These are phyloP conservation scores for Ogataea trehalophila DNA, from an alignment of 805 yeast species.

Conservation along the genomic window DNA sequence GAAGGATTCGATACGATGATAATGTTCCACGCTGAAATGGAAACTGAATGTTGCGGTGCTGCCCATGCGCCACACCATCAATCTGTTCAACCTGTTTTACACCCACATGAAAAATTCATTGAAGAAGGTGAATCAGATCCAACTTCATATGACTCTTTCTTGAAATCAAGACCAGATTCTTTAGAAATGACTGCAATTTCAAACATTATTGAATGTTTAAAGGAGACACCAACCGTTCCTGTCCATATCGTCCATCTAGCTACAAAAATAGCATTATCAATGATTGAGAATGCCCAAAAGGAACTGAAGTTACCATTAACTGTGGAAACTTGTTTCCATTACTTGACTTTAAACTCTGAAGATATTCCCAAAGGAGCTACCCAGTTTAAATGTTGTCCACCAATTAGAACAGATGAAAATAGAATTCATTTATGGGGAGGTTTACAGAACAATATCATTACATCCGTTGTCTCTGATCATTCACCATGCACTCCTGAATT, in stretches of 20 bases:
- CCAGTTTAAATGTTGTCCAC: slow-evolving; percentile 92
- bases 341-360: slow-evolving; percentile 74
- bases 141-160: slow-evolving; percentile 61
- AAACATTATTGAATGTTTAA: slow-evolving; percentile 61
- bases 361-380: slow-evolving; percentile 72
- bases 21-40: slow-evolving; percentile 94
- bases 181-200: slow-evolving; percentile 84
- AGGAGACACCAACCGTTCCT: slow-evolving; percentile 53
- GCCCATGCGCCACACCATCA: background rate
- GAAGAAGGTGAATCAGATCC: slow-evolving; percentile 41
- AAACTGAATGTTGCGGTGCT: slow-evolving; percentile 7
- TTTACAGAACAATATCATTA: slow-evolving; percentile 55
- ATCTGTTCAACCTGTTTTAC: slow-evolving; percentile 1
- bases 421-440: slow-evolving; percentile 76
- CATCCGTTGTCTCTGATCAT: slow-evolving; percentile 91
- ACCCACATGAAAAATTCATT: slow-evolving; percentile 23
- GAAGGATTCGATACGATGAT: slow-evolving; percentile 62
- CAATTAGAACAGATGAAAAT: slow-evolving; percentile 75
- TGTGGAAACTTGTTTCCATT: slow-evolving; percentile 95
- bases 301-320: slow-evolving; percentile 54
- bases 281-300: slow-evolving; percentile 58
- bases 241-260: slow-evolving; percentile 91
- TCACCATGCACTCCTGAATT: slow-evolving; percentile 94
- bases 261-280: slow-evolving; percentile 75
- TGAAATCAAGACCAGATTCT: slow-evolving; percentile 83